Evolutionary conservation across 371 early-diverging fungal species (phyloP), one percentile per base, ranked within the genome.

Genomic region (Circinella minor): DNA sequence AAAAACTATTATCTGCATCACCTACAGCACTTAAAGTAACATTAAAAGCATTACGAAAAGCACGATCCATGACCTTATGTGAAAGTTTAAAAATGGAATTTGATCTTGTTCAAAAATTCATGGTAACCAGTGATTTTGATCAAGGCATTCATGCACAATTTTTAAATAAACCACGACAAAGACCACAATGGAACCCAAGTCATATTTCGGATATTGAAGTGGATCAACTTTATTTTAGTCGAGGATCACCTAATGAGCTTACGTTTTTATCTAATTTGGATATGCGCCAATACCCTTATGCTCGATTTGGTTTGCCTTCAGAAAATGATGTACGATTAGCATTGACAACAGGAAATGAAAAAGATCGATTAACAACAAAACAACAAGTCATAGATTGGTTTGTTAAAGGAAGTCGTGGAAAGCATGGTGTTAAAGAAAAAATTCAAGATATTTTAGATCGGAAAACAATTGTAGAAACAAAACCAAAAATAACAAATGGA

Each of bases 11-110:
- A 51, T 72, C 73, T 6, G 78, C 90, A 71, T 96, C 97, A 18
- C 98, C 98, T 0, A 93, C 95, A 3, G 93, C 93, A 67, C 81
- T 97, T 69, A 94, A 93, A 78, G 91, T 97, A 37, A 95, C 95
- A 0, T 81, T 96, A 15, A 86, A 84, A 68, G 88, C 92, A 76
- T 78, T 98, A 59, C 86, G 96, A 39, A 78, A 81, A 27, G 98
- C 92, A 2, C 76, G 74, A 54, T 72, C 80, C 27, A 73, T 91
- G 80, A 80, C 86, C 20, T 87, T 98, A 74, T 88, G 89, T 13
- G 84, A 89, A 66, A 94, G 95, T 73, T 88, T 98, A 70, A 75
- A 85, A 55, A 90, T 94, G 91, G 99, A 98, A 78, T 94, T 92
- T 71, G 85, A 88, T 43, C 79, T 96, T 36, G 93, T 86, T 10